Base-by-base conservation (phyloP, 345 rosid genomes). In the Nasturtium officinale region DNA sequence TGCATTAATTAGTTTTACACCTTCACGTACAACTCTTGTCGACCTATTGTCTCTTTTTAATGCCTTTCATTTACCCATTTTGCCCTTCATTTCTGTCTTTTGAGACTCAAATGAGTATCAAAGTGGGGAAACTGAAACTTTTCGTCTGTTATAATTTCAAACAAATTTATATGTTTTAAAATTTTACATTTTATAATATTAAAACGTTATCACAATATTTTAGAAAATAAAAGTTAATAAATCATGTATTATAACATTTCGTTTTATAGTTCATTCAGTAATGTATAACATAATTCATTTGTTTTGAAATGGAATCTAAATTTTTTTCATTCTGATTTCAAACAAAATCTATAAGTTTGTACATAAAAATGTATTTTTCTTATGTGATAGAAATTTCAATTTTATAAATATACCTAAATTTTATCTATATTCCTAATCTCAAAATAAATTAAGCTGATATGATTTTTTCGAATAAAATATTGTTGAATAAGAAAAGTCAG, bases 1-100 rank as follows among this genome's bases (percentile, higher is more conserved):
- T 57, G 74, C 87, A 87, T 89, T 89, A 81, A 87, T 82, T 79
- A 73, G 21, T 45, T 45, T 45, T 6, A 79, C 80, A 60, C 55
- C 75, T 80, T 75, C 77, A 75, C 71, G 81, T 73, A 77, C 80
- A 77, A 42, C 37, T 75, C 78, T 52, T 67, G 74, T 75, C 74
- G 29, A 60, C 69, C 63, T 30, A 51, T 68, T 60, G 69, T 59
- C 66, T 23, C 25, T 2, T 59, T 60, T 37, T 60, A 7, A 37
- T 21, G 50, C 21, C 48, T 65, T 0, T 21, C n/a, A 13, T 10
- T 75, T 55, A 52, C 79, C 79, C 11, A 18, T 7, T 62, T 69
- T 76, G 6, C 66, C 79, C 65, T 62, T 54, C 18, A 4, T 6
- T 20, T 45, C 35, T 71, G 21, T 53, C 32, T 30, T 42, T 35